Base-by-base conservation (phyloP, 768 basidiomycete species). In the Pleurotus platypus region DNA sequence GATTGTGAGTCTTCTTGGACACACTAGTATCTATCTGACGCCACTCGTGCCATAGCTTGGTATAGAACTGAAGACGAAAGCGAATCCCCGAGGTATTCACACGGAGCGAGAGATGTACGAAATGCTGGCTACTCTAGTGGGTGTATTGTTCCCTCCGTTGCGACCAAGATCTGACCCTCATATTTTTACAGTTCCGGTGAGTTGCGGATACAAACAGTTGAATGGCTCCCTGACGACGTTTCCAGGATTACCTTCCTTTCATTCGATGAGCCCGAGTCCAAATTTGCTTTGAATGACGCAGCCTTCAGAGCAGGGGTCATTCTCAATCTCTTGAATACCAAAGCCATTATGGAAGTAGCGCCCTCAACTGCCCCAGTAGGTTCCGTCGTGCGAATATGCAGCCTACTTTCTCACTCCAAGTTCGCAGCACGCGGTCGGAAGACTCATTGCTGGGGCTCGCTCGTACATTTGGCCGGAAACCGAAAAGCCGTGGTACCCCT, bases 41-140 rank as follows among this genome's bases (percentile, higher is more conserved):
- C 4, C 22, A 12, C 58, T 59, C 38, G 8, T 11, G 30, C 8
- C 20, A 3, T 39, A 79, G 77, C 68, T 71, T 43, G 81, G 80
- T 3, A 69, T 83, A 26, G 63, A 73, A 11, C 61, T 81, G 40
- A 83, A 82, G 67, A 78, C 79, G 2, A 69, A 72, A 45, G 70
- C 68, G 26, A 76, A 75, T 37, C 77, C 78, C 2, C 60, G 62
- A 3, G 80, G 80, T 0, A 27, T 75, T 30, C 75, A 72, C 62
- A 81, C 78, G 0, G 77, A 75, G 57, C 69, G 77, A 39, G 78
- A 82, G 61, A 59, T 80, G 15, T 80, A 75, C 58, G 74, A 77
- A 40, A 78, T 78, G 72, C 66, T 79, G 22, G 46, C 67, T 3
- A 62, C 61, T 9, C 62, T 75, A 26, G 74, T 75, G 58, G 49